A percentile compares a stretch with the other conserved stretches of the same genome.
Evolutionary conservation across 2,329 filamentous ascomycete genomes (phyloP).

Genomic region (Cyphellophora europaea): DNA sequence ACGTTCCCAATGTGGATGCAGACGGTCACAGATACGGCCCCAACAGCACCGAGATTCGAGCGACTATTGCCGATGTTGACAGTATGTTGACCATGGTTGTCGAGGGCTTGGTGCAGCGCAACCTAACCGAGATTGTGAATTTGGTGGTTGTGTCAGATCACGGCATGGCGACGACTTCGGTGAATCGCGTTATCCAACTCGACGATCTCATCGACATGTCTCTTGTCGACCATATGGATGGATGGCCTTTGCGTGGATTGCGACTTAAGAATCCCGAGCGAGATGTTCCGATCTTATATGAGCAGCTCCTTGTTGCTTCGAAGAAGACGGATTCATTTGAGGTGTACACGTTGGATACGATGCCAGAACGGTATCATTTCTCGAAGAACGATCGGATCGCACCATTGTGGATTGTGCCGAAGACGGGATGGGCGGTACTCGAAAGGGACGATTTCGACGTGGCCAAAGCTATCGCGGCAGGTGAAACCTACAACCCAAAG

Average conservation of each 20-base stretch:
- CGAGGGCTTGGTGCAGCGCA: conserved; percentile 65
- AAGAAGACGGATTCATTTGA: conserved; percentile 55
- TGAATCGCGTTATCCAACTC: conserved; percentile 70
- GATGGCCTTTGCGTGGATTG: conserved; percentile 87
- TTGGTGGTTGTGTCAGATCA: conserved; percentile 95
- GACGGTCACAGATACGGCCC: conserved; percentile 85
- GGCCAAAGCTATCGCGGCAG: conserved; percentile 53
- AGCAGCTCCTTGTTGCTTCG: conserved; percentile 40
- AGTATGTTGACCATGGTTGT: conserved; percentile 71
- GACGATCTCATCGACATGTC: conserved; percentile 76
- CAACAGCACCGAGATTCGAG: conserved; percentile 83
- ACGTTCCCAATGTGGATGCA: conserved; percentile 84
- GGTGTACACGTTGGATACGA: conserved; percentile 75
- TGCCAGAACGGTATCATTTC: conserved; percentile 92
- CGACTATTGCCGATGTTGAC: conserved; percentile 72
- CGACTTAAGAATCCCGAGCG: conserved; percentile 60
- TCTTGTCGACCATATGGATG: conserved; percentile 75
- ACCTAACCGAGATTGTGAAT: conserved; percentile 84
- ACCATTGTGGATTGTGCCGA: conserved; percentile 87
- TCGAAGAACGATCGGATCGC: conserved; percentile 80
- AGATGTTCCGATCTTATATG: conserved; percentile 60
- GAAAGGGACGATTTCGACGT: conserved; percentile 71
- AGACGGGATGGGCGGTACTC: conserved; percentile 87
- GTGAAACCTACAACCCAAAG: conserved; percentile 63
- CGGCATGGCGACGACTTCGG: conserved; percentile 92